These are phyloP conservation scores for Apocynum venetum DNA, from an alignment of 257 asterid species.

Conservation along the genomic window DNA sequence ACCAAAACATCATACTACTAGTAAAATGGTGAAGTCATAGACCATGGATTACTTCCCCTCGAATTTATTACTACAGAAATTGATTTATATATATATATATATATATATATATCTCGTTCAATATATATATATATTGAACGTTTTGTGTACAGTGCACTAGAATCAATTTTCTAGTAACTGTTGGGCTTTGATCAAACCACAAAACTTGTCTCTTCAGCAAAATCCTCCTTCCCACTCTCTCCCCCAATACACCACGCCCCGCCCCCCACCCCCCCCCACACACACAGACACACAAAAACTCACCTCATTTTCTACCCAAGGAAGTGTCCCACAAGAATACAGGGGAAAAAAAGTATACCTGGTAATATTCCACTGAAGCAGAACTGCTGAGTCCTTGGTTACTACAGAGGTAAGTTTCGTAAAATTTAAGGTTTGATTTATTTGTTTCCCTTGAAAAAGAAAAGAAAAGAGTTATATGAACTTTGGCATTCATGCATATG, in stretches of 20 bases:
- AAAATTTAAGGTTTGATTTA: neutral
- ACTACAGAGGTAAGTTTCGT: constrained; percentile 1
- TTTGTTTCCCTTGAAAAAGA: neutral
- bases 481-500: neutral
- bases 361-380: neutral
- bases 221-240: neutral
- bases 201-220: neutral
- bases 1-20: neutral
- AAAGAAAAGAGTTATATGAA: too few relatives aligned
- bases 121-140: neutral
- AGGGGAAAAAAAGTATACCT: neutral
- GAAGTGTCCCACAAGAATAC: neutral
- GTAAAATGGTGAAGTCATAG: constrained; percentile 3
- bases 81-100: neutral
- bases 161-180: constrained; percentile 7
- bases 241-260: neutral
- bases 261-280: neutral
- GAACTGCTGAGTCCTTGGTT: neutral
- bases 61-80: neutral
- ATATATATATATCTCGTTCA: too few relatives aligned
- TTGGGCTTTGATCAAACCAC: neutral
- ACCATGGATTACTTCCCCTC: neutral
- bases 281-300: neutral
- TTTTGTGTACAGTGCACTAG: neutral
- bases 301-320: too few relatives aligned